Evolutionary conservation across 73 alveolate species (phyloP), one percentile per base, ranked within the genome.

Genomic region (Urostyla sp.): DNA sequence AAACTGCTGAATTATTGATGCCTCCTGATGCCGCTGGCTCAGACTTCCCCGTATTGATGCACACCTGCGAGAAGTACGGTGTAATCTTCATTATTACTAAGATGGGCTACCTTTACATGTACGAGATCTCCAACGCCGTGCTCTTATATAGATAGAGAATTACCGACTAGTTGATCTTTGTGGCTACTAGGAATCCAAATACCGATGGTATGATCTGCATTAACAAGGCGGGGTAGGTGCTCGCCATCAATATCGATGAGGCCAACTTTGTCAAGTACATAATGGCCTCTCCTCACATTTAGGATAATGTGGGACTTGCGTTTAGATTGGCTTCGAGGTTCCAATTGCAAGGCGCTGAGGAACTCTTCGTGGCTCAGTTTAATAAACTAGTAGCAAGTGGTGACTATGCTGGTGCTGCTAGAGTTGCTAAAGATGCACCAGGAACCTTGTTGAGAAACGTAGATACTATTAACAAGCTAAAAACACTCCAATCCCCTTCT

Each of bases 21-120:
- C 91, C 98, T 32, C 96, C 98, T 32, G 95, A 94, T 55, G 91
- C 58, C 36, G 85, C 84, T 18, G 87, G 91, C 59, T n/a, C n/a
- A n/a, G 99, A 97, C 80, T 97, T 97, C 97, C 99, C 99, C 16
- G 98, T 97, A 73, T 63, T 92, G 44, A 91, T 97, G 98, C 97
- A 97, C 61, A 72, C 94, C 23, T 88, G 80, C 53, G 90, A 75
- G 30, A 97, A 89, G 81, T 95, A 86, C 75, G 99, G 99, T 37
- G 84, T 95, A 37, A 83, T 97, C 58, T 95, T 92, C 90, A 92
- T 91, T 20, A 88, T 97, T 15, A 94, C 99, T 46, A 97, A 97
- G 89, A 72, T 86, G 21, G 98, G 98, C 24, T 92, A 87, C 92
- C 72, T 97, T 27, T 91, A 67, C 66, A 93, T 97, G 43, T 94